Evolutionary conservation across 2,329 filamentous ascomycete species (phyloP).

Genomic region (Aspergillus eucalypticola): DNA sequence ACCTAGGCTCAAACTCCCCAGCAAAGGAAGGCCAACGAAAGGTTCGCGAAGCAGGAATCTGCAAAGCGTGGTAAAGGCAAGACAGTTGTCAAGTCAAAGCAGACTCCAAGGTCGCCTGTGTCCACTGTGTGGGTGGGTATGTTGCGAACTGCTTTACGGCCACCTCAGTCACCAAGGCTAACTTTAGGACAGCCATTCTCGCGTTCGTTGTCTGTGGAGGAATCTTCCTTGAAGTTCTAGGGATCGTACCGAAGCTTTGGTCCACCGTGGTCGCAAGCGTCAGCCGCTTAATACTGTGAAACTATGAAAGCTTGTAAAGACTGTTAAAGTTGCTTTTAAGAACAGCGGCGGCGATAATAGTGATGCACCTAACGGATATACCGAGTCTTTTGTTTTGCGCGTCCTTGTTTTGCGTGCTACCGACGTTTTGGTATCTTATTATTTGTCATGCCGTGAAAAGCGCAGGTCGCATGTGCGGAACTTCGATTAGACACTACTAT

Average conservation of each 20-base stretch:
- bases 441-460: neutral
- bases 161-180: slow-evolving; percentile 9
- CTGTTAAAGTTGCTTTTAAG: neutral
- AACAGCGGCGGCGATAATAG: neutral
- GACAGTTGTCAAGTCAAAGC: slow-evolving; percentile 47
- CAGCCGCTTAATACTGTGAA: slow-evolving; percentile 24
- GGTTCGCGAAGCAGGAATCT: slow-evolving; percentile 60
- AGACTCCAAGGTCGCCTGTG: slow-evolving; percentile 56
- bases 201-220: slow-evolving; percentile 66
- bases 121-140: slow-evolving; percentile 61
- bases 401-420: neutral
- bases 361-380: neutral
- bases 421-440: neutral
- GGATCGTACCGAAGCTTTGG: slow-evolving; percentile 46
- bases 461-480: neutral
- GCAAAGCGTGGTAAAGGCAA: slow-evolving; percentile 60
- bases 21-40: slow-evolving; percentile 65
- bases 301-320: slow-evolving; percentile 2
- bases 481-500: neutral
- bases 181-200: slow-evolving; percentile 53
- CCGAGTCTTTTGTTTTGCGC: neutral
- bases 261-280: slow-evolving; percentile 32
- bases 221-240: slow-evolving; percentile 58
- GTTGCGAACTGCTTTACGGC: slow-evolving; percentile 31
- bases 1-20: slow-evolving; percentile 65